Percentiles rank a stretch among this genome's conserved stretches.
Conservation (phyloP, 768 basidiomycete species). For the Russula sp. region DNA sequence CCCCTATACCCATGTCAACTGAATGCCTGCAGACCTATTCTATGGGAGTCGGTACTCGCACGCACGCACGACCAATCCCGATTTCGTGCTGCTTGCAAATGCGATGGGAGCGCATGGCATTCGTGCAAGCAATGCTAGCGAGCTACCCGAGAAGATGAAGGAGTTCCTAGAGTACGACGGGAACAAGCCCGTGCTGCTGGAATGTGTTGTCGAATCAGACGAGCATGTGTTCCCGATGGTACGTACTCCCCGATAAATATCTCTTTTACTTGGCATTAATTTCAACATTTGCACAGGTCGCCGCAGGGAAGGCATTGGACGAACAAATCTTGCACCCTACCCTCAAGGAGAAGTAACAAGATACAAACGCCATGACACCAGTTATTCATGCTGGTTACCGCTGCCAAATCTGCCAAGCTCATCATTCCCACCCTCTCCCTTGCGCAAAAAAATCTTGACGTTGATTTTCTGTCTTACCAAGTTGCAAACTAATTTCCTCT, state of each 20-base stretch:
- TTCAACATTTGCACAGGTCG: constrained; percentile 43
- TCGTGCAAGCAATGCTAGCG: constrained; percentile 58
- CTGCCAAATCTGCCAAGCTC: too few relatives aligned
- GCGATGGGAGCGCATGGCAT: constrained; percentile 93
- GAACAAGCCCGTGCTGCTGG: constrained; percentile 81
- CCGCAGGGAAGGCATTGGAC: constrained; percentile 91
- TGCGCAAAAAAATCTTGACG: too few relatives aligned
- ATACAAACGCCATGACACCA: too few relatives aligned
- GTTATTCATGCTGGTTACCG: too few relatives aligned
- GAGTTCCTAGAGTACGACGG: constrained; percentile 96
- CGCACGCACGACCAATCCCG: constrained; percentile 91
- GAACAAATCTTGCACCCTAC: constrained; percentile 78
- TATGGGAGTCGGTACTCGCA: constrained; percentile 95
- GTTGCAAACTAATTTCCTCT: too few relatives aligned
- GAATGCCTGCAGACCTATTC: constrained; percentile 68
- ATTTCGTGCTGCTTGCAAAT: constrained; percentile 84
- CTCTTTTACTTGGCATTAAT: constrained; percentile 21
- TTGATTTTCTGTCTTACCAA: too few relatives aligned
- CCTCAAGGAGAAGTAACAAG: constrained; percentile 23
- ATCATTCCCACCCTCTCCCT: too few relatives aligned
- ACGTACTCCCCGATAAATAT: constrained; percentile 21
- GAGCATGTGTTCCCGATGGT: constrained; percentile 95
- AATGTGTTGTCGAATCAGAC: constrained; percentile 77
- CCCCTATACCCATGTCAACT: background rate
- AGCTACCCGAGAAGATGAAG: constrained; percentile 94